These are phyloP conservation scores for Anthracocystis walkeri DNA, from an alignment of 1,284 basidiomycete genomes.

Conservation along the genomic window DNA sequence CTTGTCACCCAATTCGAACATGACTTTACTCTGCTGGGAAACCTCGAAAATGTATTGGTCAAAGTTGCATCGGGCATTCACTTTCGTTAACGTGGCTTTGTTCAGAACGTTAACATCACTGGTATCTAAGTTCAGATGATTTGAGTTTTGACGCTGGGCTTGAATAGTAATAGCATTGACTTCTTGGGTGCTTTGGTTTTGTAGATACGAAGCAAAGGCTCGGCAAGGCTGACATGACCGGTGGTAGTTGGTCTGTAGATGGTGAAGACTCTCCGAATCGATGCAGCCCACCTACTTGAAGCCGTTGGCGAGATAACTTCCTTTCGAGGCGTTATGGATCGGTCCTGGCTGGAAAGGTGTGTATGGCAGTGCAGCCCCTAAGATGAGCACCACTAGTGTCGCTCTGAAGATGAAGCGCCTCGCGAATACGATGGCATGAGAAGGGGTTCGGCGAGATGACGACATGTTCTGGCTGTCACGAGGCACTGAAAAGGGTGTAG, in stretches of 20 bases:
- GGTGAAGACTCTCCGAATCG: neutral
- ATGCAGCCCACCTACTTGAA: neutral
- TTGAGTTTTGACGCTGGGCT: no score
- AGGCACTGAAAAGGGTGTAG: neutral
- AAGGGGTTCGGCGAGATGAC: neutral
- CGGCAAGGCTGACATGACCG: neutral
- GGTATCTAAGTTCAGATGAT: no score
- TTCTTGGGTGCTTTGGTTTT: no score
- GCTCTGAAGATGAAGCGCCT: neutral
- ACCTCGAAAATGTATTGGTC: neutral
- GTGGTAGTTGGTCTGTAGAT: neutral
- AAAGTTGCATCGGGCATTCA: no score
- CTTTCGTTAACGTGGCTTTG: no score
- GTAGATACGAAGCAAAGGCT: no score
- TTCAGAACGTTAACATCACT: no score
- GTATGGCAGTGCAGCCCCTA: slow-evolving; percentile 20
- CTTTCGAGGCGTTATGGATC: slow-evolving; percentile 26
- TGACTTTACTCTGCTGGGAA: neutral
- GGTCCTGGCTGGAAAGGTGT: slow-evolving; percentile 31
- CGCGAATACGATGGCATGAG: neutral
- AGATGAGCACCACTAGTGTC: neutral
- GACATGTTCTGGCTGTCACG: neutral
- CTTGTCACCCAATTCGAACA: neutral
- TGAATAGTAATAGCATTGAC: no score
- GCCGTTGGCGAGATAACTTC: slow-evolving; percentile 25